Evolutionary conservation across 176 grass and related monocot genomes (phyloP).

Genomic region (Guadua angustifolia): DNA sequence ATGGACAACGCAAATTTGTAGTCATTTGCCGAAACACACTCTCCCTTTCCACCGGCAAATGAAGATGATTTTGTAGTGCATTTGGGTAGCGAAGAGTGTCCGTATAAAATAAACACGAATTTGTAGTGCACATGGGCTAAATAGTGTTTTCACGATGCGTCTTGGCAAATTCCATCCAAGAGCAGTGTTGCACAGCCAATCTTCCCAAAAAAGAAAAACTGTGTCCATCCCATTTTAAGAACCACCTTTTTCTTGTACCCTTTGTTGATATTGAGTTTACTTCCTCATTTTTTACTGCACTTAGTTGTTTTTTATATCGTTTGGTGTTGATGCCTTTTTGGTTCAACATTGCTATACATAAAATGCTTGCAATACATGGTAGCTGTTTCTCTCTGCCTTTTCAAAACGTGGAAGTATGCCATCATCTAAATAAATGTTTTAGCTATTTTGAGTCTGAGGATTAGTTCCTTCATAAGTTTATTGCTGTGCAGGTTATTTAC

Average conservation of each 20-base stretch:
- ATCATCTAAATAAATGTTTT: not conserved
- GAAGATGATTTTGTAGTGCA: not conserved
- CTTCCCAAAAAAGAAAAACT: not conserved
- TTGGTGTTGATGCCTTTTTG: not conserved
- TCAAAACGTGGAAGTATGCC: not conserved
- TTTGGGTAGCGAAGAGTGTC: not conserved
- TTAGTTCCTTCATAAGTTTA: not conserved
- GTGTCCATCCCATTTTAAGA: not conserved
- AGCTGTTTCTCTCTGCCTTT: not conserved
- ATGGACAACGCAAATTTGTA: not conserved
- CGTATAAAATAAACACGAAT: not conserved
- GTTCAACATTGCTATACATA: conserved; percentile 8
- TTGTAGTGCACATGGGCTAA: not conserved
- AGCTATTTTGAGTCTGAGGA: not conserved
- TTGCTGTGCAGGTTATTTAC: conserved; percentile 63
- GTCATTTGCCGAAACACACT: not conserved
- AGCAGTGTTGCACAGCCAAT: not conserved
- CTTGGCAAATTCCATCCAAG: not conserved
- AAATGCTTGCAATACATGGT: not conserved
- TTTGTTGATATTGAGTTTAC: not conserved
- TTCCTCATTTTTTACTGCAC: not conserved
- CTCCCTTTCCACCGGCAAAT: not conserved
- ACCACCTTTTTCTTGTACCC: not conserved
- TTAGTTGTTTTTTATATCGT: not conserved
- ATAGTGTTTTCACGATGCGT: not conserved